Percentiles rank a stretch among this genome's conserved stretches.
phyloP scores from a whole-genome alignment of 1,284 basidiomycete species.

The Anthracocystis walkeri region DNA sequence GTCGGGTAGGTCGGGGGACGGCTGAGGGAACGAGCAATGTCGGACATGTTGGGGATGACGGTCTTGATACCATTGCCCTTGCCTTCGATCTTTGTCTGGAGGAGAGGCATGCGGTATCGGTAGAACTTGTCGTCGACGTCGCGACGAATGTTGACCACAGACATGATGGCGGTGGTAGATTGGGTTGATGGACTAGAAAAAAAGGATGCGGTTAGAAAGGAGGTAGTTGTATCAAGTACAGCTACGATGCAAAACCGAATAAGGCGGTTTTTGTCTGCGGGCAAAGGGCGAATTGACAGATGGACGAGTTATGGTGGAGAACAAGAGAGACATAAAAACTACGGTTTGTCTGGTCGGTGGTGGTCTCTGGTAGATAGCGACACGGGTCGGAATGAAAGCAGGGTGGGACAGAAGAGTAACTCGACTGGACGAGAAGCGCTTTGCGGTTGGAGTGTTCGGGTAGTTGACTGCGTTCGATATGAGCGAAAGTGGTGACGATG shows the following conservation, averaged over 20 bases:
- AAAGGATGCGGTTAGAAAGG: too few relatives aligned
- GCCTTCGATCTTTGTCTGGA: slow-evolving; percentile 96
- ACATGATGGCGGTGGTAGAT: slow-evolving; percentile 67
- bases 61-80: slow-evolving; percentile 99
- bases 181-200: background rate
- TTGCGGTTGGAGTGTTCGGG: too few relatives aligned
- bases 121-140: slow-evolving; percentile 86
- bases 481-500: too few relatives aligned
- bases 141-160: slow-evolving; percentile 94
- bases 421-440: background rate
- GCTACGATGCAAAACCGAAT: slow-evolving; percentile 41
- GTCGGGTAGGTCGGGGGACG: slow-evolving; percentile 95
- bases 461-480: background rate
- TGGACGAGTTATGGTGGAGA: slow-evolving; percentile 54
- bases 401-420: background rate
- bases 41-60: slow-evolving; percentile 84
- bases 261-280: slow-evolving; percentile 55
- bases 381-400: background rate
- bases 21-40: slow-evolving; percentile 93
- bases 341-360: slow-evolving; percentile 16
- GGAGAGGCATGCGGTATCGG: slow-evolving; percentile 83
- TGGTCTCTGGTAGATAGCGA: slow-evolving; percentile 20
- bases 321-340: slow-evolving; percentile 54
- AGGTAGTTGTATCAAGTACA: slow-evolving; percentile 49
- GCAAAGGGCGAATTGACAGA: slow-evolving; percentile 48